A percentile compares a stretch with the other conserved stretches of the same genome.
Evolutionary conservation across 805 yeast genomes (phyloP).

Genomic region (Metschnikowia sp.): DNA sequence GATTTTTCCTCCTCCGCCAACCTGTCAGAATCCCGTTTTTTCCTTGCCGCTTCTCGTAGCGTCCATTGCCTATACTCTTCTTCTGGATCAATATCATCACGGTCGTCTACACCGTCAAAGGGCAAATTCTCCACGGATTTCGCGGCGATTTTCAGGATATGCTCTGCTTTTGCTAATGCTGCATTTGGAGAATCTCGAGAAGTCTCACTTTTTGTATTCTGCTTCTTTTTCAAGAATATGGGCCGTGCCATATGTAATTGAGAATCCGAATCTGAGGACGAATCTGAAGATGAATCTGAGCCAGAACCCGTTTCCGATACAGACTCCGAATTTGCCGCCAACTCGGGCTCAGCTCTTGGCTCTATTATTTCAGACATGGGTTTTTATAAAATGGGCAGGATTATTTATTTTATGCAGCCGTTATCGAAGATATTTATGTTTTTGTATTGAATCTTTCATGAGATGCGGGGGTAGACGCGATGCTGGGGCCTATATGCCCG

Average conservation of each 20-base stretch:
- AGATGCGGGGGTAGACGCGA: too few relatives aligned
- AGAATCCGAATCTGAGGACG: conserved; percentile 1
- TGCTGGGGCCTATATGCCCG: too few relatives aligned
- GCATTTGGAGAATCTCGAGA: not conserved
- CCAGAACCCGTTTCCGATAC: too few relatives aligned
- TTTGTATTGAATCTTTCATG: too few relatives aligned
- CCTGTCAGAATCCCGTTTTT: conserved; percentile 34
- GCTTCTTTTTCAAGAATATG: conserved; percentile 11
- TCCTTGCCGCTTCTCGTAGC: conserved; percentile 35
- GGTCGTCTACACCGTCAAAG: conserved; percentile 48
- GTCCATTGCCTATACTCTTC: conserved; percentile 42
- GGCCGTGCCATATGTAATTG: conserved; percentile 10
- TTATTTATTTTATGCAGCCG: too few relatives aligned
- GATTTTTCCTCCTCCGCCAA: conserved; percentile 29
- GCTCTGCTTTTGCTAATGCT: conserved; percentile 14
- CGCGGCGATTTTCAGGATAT: conserved; percentile 9
- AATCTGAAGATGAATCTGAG: not conserved
- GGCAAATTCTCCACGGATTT: conserved; percentile 12
- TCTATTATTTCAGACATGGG: too few relatives aligned
- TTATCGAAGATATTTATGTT: too few relatives aligned
- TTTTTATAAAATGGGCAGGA: too few relatives aligned
- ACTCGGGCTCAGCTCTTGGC: too few relatives aligned
- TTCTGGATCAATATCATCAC: conserved; percentile 56
- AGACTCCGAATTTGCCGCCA: too few relatives aligned
- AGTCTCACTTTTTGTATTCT: not conserved